Evolutionary conservation across 2,329 filamentous ascomycete genomes (phyloP), one percentile per base, ranked within the genome.

Genomic region (Immersiporthe knoxdaviesiana): DNA sequence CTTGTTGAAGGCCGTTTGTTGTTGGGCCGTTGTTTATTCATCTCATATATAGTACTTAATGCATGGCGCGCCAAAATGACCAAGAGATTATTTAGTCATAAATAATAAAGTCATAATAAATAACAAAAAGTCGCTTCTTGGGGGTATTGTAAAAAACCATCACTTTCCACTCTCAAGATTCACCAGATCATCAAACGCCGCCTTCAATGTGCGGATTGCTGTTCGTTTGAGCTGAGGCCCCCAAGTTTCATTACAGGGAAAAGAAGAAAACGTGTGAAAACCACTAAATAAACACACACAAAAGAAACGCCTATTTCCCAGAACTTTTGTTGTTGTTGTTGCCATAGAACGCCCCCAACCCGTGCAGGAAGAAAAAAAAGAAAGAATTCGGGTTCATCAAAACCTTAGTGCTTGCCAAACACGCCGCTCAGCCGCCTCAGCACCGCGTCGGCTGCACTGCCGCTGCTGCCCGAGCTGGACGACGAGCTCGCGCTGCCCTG

Each of bases 111-210:
- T n/a, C n/a, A n/a, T n/a, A n/a, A n/a, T n/a, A n/a, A n/a, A n/a
- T n/a, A n/a, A n/a, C n/a, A n/a, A n/a, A n/a, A n/a, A 61, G 63
- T 72, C 72, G 74, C 74, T 72, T 72, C 72, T 74, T 72, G 76
- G 78, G 79, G 81, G 27, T 56, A 56, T 56, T 82, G 80, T 82
- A 81, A 81, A 78, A 74, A 75, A 24, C 61, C 50, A 60, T 35
- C 61, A 41, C 61, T 74, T 67, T 69, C 65, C 67, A 63, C 62
- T 66, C 72, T n/a, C n/a, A 69, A 75, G 75, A 73, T 82, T 82
- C 81, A 82, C 80, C 81, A 82, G 80, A 82, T 79, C 78, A 83
- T n/a, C n/a, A n/a, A 81, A 80, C 78, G 75, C 78, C 77, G 70
- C 73, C 72, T 64, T 69, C 63, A 66, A 65, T 67, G 63, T n/a